These are phyloP conservation scores for Elaeagnus macrophylla DNA, from an alignment of 306 rosid genomes.

Conservation along the genomic window DNA sequence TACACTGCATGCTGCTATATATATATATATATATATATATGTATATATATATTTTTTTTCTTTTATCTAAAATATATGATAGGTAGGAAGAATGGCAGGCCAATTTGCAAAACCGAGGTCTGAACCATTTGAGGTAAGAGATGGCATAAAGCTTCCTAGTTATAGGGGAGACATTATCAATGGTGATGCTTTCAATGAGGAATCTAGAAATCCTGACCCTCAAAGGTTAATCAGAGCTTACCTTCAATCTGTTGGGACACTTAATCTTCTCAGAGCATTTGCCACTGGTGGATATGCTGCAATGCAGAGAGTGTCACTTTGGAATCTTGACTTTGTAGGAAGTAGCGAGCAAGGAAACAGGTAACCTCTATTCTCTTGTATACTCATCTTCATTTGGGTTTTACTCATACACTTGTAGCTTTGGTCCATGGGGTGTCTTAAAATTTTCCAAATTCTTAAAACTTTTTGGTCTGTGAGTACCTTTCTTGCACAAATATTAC, in stretches of 20 bases:
- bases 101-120: constrained; percentile 39
- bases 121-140: constrained; percentile 29
- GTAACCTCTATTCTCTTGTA: constrained; percentile 1
- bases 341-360: constrained; percentile 35
- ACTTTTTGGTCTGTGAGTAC: no score
- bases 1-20: no score
- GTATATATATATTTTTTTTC: background rate
- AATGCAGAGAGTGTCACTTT: constrained; percentile 34
- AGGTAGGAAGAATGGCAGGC: constrained; percentile 43
- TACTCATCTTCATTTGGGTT: no score
- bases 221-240: constrained; percentile 38
- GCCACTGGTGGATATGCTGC: constrained; percentile 43
- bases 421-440: no score
- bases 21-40: no score
- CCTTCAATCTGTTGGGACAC: constrained; percentile 35
- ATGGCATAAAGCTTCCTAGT: constrained; percentile 33
- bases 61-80: background rate
- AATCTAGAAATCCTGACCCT: constrained; percentile 30
- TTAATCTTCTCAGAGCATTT: constrained; percentile 40
- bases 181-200: constrained; percentile 30
- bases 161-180: constrained; percentile 36
- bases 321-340: constrained; percentile 38
- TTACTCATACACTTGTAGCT: no score
- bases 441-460: no score
- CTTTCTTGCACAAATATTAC: background rate